Base-by-base conservation (phyloP, 139 green algal genomes). In the Auxenochlorella pyrenoidosa region DNA sequence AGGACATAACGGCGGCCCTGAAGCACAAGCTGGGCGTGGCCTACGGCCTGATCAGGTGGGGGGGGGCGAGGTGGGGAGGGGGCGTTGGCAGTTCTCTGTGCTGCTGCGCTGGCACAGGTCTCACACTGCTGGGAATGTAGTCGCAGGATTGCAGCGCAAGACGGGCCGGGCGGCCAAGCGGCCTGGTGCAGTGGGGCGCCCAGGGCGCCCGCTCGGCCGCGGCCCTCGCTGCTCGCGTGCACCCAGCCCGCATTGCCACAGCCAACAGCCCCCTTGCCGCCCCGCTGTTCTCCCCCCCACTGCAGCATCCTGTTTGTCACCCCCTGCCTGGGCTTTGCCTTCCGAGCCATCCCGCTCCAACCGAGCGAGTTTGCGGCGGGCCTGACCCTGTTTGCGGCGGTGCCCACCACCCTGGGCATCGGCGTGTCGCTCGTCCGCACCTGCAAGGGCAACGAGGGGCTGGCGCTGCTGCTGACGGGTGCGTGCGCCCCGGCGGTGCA, bases 381-480 rank as follows among this genome's bases (percentile, higher is more conserved):
- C 36, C 70, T 76, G 70, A 76, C 70, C 21, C 47, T 98, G 59
- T 98, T 98, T 87, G 94, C 92, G 34, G 92, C 87, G 18, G 93
- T 95, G 36, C 96, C 96, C 28, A 98, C 96, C 21, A 97, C 96
- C 0, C 91, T 98, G 24, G 96, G 95, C 3, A 92, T 92, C 1
- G 94, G 94, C 8, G 94, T 96, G 4, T 88, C 94, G 0, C 88
- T 98, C 24, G 93, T 94, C 0, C 78, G 83, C 24, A 82, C 71
- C 38, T 88, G 78, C 41, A 70, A 54, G 22, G 95, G 95, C 68
- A 98, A 98, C 81, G 88, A 88, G 6, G 93, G 95, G 12, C 88
- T 98, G 75, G 94, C 94, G 28, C 90, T 98, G 54, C 88, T 97
- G 60, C 93, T 98, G 40, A 97, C 94, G 12, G 78, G 47, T 70